Conservation (phyloP, 2,329 filamentous ascomycete genomes). For the Aspergillus japonicus region DNA sequence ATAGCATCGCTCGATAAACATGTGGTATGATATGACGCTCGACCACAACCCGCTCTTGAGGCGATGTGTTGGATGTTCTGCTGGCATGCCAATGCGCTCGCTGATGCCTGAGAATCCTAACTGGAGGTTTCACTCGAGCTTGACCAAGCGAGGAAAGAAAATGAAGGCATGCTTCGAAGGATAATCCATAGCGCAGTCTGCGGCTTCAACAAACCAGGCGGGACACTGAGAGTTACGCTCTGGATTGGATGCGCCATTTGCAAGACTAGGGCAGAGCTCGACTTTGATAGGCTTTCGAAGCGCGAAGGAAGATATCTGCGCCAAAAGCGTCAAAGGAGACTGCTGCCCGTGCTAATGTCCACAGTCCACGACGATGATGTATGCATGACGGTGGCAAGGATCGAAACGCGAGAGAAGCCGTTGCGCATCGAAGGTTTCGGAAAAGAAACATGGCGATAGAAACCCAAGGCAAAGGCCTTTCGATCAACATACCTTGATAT, state of each 20-base stretch:
- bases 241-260: constrained; percentile 33
- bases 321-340: constrained; percentile 36
- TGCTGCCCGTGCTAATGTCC: constrained; percentile 32
- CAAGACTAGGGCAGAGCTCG: constrained; percentile 58
- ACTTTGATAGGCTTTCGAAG: constrained; percentile 48
- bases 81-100: constrained; percentile 54
- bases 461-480: constrained; percentile 70
- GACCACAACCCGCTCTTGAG: neutral
- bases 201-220: constrained; percentile 25
- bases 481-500: constrained; percentile 99
- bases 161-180: constrained; percentile 25
- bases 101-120: constrained; percentile 41
- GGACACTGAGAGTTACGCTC: constrained; percentile 50
- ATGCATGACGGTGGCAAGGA: constrained; percentile 20
- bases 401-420: constrained; percentile 35
- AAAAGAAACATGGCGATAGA: constrained; percentile 62
- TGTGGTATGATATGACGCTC: neutral
- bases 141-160: constrained; percentile 23
- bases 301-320: constrained; percentile 29
- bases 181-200: constrained; percentile 33
- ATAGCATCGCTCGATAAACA: neutral
- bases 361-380: constrained; percentile 21
- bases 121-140: constrained; percentile 24
- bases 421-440: constrained; percentile 42
- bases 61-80: constrained; percentile 33